phyloP scores from a whole-genome alignment of 108 stramenopile genomes.

The Nitzschia putrida region DNA sequence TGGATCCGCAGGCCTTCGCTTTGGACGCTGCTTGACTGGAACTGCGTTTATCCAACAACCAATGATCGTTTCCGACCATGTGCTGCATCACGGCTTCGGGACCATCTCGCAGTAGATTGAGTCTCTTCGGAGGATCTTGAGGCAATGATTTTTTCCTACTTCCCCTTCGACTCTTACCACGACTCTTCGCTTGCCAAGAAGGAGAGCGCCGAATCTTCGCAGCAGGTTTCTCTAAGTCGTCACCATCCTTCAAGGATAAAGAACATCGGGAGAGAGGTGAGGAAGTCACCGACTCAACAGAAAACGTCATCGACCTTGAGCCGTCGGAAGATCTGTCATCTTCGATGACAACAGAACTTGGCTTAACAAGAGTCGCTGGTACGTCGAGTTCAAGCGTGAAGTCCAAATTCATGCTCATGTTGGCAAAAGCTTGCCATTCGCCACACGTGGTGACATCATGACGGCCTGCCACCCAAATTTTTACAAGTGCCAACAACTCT shows the following conservation, averaged over 20 bases:
- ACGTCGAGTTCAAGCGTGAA: neutral
- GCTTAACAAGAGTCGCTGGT: neutral
- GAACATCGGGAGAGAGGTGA: neutral
- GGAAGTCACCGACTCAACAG: neutral
- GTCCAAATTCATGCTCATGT: constrained; percentile 48
- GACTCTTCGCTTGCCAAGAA: neutral
- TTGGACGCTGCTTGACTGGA: constrained; percentile 1
- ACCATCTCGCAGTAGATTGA: constrained; percentile 42
- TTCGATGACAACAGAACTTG: constrained; percentile 23
- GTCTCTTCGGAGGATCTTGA: constrained; percentile 3
- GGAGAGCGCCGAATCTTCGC: neutral
- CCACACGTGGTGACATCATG: neutral
- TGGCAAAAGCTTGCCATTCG: constrained; percentile 27
- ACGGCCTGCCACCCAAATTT: constrained; percentile 29
- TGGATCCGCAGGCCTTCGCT: neutral
- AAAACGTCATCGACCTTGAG: constrained; percentile 18
- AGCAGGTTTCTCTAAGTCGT: neutral
- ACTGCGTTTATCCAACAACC: constrained; percentile 40
- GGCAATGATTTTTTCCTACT: neutral
- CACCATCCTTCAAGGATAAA: neutral
- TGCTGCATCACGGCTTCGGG: constrained; percentile 36
- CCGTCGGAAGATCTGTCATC: constrained; percentile 34
- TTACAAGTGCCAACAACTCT: constrained; percentile 40
- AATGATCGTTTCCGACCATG: constrained; percentile 56
- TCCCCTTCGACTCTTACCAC: constrained; percentile 4